Base-by-base conservation (phyloP, 441 rosid genomes). In the Erysimum cheiri region DNA sequence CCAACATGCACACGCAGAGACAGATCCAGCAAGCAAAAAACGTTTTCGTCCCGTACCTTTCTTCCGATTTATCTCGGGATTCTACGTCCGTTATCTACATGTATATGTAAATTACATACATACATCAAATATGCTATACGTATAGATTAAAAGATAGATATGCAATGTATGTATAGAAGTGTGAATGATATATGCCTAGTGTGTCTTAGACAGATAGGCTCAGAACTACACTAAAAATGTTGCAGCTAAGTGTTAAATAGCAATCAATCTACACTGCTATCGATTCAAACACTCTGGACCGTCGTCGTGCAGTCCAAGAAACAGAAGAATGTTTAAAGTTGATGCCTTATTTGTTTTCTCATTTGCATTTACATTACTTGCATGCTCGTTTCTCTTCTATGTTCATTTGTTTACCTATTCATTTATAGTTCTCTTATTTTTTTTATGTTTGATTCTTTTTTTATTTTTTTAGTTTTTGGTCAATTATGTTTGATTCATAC, bases 191-290 rank as follows among this genome's bases (percentile, higher is more conserved):
- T 69, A 53, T 39, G 35, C 57, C 78, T 74, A 74, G 64, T 68
- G 62, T 58, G 62, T 28, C 62, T 58, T 19, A 19, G 44, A 37
- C 14, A 37, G 65, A 68, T 69, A 74, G 78, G 78, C 74, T 68
- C 78, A 74, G 78, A 74, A 74, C 78, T 69, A 68, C 78, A 74
- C 78, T 74, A 68, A 74, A 74, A 74, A 68, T 68, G 53, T 62
- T 74, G 70, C 65, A 74, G 78, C 78, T 69, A 55, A 61, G 54
- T 74, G 60, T 69, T 54, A 62, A 37, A 68, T 47, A 61, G 74
- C 64, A 68, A 74, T 74, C 69, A 67, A 67, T 74, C 73, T 74
- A 60, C 68, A 60, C 72, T 67, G 66, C 73, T 63, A 67, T 60
- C 59, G 68, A 52, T 74, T 67, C 60, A 69, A 49, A 58, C 61